Evolutionary conservation across 129 eudicot genomes (phyloP), one percentile per base, ranked within the genome.

Genomic region (Artemisia argyi): DNA sequence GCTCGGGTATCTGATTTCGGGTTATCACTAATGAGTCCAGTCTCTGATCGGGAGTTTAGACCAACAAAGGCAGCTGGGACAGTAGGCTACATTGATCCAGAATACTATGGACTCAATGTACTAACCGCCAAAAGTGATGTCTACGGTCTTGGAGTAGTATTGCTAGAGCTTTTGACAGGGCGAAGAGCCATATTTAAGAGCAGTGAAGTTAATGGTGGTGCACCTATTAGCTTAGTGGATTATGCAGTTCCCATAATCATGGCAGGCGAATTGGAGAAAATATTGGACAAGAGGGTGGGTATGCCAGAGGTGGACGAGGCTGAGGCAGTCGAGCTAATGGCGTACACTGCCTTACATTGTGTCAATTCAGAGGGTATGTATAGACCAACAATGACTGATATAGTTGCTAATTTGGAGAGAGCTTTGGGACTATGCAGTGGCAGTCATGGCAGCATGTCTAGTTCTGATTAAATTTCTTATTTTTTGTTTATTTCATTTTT

Each of bases 11-110:
- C 91, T 56, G 91, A 86, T 77, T 83, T 86, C 20, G 91, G 91
- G 59, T 52, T 86, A 39, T 86, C 91, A 1, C 52, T 82, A 75
- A 82, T 79, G 79, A 75, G 83, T 6, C 85, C 87, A 0, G 75
- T 73, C 15, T 17, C 80, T 13, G 85, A 85, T 71, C 75, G 72
- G 32, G 85, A 73, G 8, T 76, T 54, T 67, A 77, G 76, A 76
- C 80, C 81, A 7, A 72, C 76, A 11, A 80, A 73, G 55, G 91
- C 85, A 16, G 87, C 72, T 15, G 87, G 87, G 30, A 86, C 91
- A 2, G 83, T 83, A 30, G 91, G 91, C 50, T 86, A 86, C 74
- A 86, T 86, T 32, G 91, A 86, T 66, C 91, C 87, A 13, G 91
- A 86, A 61, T 86, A 83, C 72, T 83, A 83, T 20, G 85, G 85